These are phyloP conservation scores for Cenchrus purpureus DNA, from an alignment of 176 grass and related monocot genomes.

Conservation along the genomic window DNA sequence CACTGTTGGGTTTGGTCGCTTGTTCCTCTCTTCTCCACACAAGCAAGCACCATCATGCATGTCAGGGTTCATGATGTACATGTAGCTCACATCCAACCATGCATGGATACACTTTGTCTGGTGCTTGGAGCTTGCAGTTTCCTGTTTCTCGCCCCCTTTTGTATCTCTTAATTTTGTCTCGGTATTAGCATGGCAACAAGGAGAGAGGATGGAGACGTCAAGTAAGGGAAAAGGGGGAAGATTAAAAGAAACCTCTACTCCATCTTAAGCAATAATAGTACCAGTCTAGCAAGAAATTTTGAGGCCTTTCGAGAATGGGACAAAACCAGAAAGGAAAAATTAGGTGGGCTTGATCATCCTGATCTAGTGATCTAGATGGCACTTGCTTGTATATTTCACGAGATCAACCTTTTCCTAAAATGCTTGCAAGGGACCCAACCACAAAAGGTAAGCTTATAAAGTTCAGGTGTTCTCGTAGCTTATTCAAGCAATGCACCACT, in stretches of 20 bases:
- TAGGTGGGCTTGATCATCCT: neutral
- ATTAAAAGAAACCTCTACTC: neutral
- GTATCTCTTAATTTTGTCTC: neutral
- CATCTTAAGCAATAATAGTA: neutral
- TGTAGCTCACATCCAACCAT: neutral
- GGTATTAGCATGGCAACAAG: neutral
- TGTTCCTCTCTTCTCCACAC: neutral
- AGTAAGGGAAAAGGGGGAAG: neutral
- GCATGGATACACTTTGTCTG: neutral
- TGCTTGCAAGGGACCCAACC: neutral
- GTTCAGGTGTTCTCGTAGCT: too few species aligned
- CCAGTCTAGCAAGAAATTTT: neutral
- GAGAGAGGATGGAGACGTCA: neutral
- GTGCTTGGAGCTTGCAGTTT: neutral
- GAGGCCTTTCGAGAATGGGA: neutral
- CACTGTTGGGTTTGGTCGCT: neutral
- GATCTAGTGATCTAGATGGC: neutral
- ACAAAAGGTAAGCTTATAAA: too few species aligned
- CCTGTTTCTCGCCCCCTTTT: too few species aligned
- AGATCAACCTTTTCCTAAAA: neutral
- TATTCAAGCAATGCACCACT: too few species aligned
- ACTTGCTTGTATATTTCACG: neutral
- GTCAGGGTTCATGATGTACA: neutral
- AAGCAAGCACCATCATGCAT: neutral
- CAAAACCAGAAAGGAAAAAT: neutral